Evolutionary conservation across 106 monocot genomes (phyloP).

Genomic region (Allium fistulosum): DNA sequence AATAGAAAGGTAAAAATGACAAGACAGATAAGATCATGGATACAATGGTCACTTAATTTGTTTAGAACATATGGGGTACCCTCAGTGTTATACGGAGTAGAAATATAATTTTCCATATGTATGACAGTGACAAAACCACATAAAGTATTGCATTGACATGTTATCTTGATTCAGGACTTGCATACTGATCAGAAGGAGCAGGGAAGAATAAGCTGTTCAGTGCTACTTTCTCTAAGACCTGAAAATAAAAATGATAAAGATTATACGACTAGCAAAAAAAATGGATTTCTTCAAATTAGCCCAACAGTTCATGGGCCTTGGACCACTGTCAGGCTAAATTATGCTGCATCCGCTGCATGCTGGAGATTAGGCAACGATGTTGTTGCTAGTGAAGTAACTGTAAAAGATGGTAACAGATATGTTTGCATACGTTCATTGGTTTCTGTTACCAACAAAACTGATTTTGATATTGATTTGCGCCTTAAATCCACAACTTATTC

Average conservation of each 20-base stretch:
- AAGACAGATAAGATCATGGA: no score
- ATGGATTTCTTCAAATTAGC: conserved; percentile 83
- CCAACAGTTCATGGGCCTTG: conserved; percentile 86
- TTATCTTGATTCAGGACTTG: conserved; percentile 26
- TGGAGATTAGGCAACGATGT: conserved; percentile 95
- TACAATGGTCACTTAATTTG: no score
- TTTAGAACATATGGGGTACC: no score
- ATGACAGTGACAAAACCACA: no score
- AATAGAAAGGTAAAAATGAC: no score
- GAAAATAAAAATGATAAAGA: conserved; percentile 27
- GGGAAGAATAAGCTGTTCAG: conserved; percentile 74
- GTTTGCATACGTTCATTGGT: conserved; percentile 83
- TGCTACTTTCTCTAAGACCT: conserved; percentile 41
- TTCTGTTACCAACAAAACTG: conserved; percentile 78
- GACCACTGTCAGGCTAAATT: conserved; percentile 93
- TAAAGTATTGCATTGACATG: no score
- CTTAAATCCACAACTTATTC: conserved; percentile 38
- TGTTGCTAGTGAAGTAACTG: conserved; percentile 84
- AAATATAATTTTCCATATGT: no score
- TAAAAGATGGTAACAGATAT: conserved; percentile 83
- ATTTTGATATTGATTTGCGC: conserved; percentile 49
- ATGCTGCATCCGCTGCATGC: conserved; percentile 74
- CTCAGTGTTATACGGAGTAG: no score
- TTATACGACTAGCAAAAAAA: conserved; percentile 19
- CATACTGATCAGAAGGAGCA: conserved; percentile 14